Conservation (phyloP, 169 alveolate genomes). For the Miamiensis avidus region DNA sequence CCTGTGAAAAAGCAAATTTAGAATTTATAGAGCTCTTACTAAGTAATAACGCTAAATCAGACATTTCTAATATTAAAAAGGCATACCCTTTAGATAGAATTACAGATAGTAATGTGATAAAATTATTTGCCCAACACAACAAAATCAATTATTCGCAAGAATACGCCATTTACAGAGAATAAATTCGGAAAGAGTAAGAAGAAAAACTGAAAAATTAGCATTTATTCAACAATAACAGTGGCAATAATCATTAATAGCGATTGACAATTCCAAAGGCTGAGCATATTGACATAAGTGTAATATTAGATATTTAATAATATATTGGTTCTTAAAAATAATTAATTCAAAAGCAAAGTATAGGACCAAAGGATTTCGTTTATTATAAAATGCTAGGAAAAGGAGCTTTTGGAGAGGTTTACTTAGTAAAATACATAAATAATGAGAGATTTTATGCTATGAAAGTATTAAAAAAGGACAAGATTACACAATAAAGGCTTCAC, state of each 20-base stretch:
- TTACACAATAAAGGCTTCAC: slow-evolving; percentile 68
- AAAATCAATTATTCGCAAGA: too few species aligned
- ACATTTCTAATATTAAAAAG: too few species aligned
- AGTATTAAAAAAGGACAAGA: slow-evolving; percentile 51
- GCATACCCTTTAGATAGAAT: not conserved
- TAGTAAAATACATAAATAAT: slow-evolving; percentile 7
- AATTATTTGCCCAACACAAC: too few species aligned
- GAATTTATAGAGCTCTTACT: not conserved
- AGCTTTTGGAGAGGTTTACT: slow-evolving; percentile 21
- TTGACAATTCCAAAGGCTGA: too few species aligned
- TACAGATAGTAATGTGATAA: not conserved
- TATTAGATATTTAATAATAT: too few species aligned
- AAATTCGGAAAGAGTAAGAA: too few species aligned
- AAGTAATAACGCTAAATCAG: not conserved
- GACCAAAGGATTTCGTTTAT: not conserved
- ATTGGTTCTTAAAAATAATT: too few species aligned
- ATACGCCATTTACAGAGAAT: too few species aligned
- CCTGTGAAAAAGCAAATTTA: not conserved
- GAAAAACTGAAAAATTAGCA: too few species aligned
- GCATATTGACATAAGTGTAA: too few species aligned
- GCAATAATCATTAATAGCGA: too few species aligned
- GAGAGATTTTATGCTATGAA: slow-evolving; percentile 59
- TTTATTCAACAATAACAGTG: too few species aligned
- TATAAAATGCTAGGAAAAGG: not conserved
- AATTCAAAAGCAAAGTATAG: not conserved